Conservation (phyloP, 208 protist species). For the Leishmania arabica region DNA sequence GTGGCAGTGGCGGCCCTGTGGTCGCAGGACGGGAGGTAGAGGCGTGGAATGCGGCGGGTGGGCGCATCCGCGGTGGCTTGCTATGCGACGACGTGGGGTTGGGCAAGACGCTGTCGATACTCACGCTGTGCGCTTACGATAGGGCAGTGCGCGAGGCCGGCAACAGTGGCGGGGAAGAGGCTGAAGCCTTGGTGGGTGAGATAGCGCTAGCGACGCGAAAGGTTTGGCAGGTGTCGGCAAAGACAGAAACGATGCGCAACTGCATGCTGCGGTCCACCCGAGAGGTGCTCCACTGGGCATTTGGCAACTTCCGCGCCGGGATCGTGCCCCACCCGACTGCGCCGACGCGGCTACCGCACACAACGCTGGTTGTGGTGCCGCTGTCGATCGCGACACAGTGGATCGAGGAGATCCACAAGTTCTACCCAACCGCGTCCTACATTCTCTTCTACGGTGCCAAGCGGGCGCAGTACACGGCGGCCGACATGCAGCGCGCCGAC, state of each 20-base stretch:
- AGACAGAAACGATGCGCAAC: neutral
- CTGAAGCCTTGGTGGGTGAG: neutral
- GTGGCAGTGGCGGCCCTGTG: neutral
- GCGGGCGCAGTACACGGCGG: slow-evolving; percentile 39
- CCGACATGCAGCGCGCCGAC: slow-evolving; percentile 42
- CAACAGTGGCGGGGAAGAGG: neutral
- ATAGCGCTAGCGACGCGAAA: neutral
- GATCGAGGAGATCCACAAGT: slow-evolving; percentile 52
- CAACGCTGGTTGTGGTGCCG: slow-evolving; percentile 62
- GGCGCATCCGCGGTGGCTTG: slow-evolving; percentile 38
- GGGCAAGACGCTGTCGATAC: slow-evolving; percentile 67
- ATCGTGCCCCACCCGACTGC: neutral
- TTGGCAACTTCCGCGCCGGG: slow-evolving; percentile 11
- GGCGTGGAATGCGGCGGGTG: slow-evolving; percentile 1
- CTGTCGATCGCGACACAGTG: slow-evolving; percentile 58
- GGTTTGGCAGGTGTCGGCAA: neutral
- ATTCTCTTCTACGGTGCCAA: slow-evolving; percentile 57
- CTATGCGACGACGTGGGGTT: slow-evolving; percentile 73
- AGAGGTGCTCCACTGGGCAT: slow-evolving; percentile 25
- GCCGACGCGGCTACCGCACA: slow-evolving; percentile 28
- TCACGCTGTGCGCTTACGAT: slow-evolving; percentile 49
- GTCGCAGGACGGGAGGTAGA: neutral
- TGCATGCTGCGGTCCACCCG: neutral
- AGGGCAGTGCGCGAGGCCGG: slow-evolving; percentile 10
- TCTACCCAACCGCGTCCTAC: slow-evolving; percentile 46